Percentiles rank a stretch among this genome's conserved stretches.
Evolutionary conservation across 2,329 filamentous ascomycete species (phyloP).

Genomic region (Ophiostoma fasciatum): DNA sequence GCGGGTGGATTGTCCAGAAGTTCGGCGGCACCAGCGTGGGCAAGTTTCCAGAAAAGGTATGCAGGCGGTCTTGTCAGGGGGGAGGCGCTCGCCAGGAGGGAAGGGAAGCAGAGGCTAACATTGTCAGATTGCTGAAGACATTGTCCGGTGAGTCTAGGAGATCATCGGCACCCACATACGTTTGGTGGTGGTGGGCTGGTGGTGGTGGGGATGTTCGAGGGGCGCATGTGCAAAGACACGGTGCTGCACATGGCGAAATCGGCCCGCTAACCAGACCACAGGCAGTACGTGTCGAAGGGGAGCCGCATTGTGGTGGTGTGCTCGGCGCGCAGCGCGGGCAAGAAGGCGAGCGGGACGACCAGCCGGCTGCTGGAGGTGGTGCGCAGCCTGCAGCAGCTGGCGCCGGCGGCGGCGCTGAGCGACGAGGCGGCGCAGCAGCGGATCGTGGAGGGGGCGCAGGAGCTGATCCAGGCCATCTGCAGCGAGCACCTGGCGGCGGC

Average conservation of each 20-base stretch:
- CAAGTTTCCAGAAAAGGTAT: slow-evolving; percentile 41
- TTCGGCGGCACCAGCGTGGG: slow-evolving; percentile 46
- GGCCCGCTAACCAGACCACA: slow-evolving; percentile 3
- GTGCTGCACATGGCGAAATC: not conserved
- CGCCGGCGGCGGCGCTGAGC: slow-evolving; percentile 29
- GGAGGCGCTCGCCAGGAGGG: too few species aligned
- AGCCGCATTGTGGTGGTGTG: slow-evolving; percentile 84
- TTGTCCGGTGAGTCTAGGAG: slow-evolving; percentile 11
- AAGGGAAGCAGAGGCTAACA: not conserved
- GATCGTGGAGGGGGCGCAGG: slow-evolving; percentile 49
- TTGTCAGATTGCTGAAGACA: slow-evolving; percentile 19
- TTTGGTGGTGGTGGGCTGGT: too few species aligned
- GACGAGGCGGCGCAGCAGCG: slow-evolving; percentile 36
- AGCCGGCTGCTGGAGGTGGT: slow-evolving; percentile 61
- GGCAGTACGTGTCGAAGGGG: too few species aligned
- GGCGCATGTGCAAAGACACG: slow-evolving; percentile 2
- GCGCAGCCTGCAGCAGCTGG: slow-evolving; percentile 39
- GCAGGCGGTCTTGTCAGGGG: too few species aligned
- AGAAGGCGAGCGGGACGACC: slow-evolving; percentile 88
- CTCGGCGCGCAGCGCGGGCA: slow-evolving; percentile 85
- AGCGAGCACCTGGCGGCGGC: slow-evolving; percentile 67
- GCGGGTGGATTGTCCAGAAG: slow-evolving; percentile 48
- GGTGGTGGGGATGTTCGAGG: too few species aligned
- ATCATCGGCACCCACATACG: too few species aligned
- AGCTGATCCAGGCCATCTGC: slow-evolving; percentile 67